Conservation (phyloP, 2,329 filamentous ascomycete genomes). For the Helotiales sp. region DNA sequence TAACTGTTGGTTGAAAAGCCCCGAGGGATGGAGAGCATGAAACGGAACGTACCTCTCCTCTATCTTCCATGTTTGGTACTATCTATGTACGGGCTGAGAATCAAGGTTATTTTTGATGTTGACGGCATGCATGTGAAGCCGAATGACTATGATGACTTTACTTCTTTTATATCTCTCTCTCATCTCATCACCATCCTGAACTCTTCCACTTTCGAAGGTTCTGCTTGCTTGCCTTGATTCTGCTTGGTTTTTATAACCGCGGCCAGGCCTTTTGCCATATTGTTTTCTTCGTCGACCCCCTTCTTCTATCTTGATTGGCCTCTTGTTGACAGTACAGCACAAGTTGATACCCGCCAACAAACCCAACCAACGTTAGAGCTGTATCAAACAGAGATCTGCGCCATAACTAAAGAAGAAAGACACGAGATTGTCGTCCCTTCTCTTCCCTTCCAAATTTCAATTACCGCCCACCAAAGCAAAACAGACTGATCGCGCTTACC, state of each 20-base stretch:
- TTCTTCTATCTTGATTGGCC: background rate
- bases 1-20: background rate
- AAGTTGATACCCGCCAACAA: background rate
- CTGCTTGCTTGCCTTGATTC: background rate
- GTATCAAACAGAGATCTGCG: background rate
- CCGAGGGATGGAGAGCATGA: background rate
- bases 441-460: background rate
- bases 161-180: background rate
- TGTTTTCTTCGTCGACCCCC: background rate
- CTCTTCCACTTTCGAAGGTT: too few species aligned
- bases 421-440: background rate
- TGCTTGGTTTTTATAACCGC: background rate
- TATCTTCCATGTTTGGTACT: too few species aligned
- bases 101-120: conserved; percentile 6
- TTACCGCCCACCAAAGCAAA: background rate
- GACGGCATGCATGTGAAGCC: background rate
- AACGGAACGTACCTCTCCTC: too few species aligned
- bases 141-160: background rate
- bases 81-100: background rate
- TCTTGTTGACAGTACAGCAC: background rate
- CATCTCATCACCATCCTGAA: too few species aligned
- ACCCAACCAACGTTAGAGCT: background rate
- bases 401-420: background rate
- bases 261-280: background rate
- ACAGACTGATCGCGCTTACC: background rate